Evolutionary conservation across 1,284 basidiomycete genomes (phyloP), one percentile per base, ranked within the genome.

Genomic region (Ceratobasidium sp.): DNA sequence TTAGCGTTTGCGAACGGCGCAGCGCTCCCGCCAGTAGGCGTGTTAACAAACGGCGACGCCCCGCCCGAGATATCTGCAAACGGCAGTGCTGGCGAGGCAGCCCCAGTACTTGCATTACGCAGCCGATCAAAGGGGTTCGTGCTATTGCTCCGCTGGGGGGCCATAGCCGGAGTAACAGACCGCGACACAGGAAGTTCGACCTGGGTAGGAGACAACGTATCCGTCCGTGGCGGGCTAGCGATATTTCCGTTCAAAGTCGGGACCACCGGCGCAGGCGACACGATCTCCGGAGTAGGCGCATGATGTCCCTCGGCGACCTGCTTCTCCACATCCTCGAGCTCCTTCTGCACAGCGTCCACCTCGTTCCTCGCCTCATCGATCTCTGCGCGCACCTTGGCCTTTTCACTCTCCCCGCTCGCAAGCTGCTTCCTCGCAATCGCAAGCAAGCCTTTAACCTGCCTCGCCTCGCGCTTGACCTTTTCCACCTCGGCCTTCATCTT

Each of bases 361-460:
- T 95, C 93, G 1, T 85, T 86, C 64, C 88, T 85, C 0, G 90
- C 90, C 68, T 93, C 93, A 81, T 90, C 89, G 7, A 93, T 85
- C 82, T 97, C 96, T 83, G 91, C 90, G 81, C 93, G 91, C 1
- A 89, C 88, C 82, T 91, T 93, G 15, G 90, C 90, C 76, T 90
- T 91, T 81, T 96, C 94, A 0, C 89, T 87, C 85, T 99, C 97
- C 69, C 95, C 94, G 0, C 94, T 92, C 18, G 90, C 91, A 28
- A 99, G 88, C 86, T 99, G 98, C 86, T 99, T 99, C 87, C 94
- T 94, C 10, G 95, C 94, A 84, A 99, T 98, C 3, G 97, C 96
- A 18, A 97, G 89, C 78, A 98, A 88, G 15, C 97, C 98, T 85
- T 97, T 98, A 86, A 99, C 97, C 84, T 98, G 96, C 84, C 98